phyloP scores from a whole-genome alignment of 1,284 basidiomycete species.

The Abortiporus biennis region DNA sequence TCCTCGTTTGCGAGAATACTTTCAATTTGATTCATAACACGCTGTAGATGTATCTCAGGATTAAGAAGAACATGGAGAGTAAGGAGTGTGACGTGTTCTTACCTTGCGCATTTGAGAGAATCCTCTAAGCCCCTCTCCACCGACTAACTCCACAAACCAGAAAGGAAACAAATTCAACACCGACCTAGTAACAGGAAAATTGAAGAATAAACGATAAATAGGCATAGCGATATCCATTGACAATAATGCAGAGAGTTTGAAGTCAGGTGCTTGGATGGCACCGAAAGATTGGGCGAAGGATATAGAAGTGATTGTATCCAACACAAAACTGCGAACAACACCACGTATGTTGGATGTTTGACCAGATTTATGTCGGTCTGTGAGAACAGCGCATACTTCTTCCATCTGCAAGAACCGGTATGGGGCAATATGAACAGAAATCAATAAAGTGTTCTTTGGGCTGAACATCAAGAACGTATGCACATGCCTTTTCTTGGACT shows the following conservation, averaged over 20 bases:
- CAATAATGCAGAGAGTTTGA: constrained; percentile 20
- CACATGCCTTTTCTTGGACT: constrained; percentile 22
- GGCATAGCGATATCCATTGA: constrained; percentile 16
- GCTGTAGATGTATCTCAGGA: no score
- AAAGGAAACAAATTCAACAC: no score
- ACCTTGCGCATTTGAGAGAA: no score
- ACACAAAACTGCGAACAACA: constrained; percentile 17
- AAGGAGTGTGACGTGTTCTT: no score
- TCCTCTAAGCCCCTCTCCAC: no score
- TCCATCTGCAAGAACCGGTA: background rate
- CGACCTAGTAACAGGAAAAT: constrained; percentile 24
- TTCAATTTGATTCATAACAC: constrained; percentile 22
- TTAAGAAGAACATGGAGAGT: background rate
- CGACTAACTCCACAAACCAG: no score
- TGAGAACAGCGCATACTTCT: constrained; percentile 4
- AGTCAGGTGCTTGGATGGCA: constrained; percentile 17
- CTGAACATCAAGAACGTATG: no score
- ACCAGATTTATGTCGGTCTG: background rate
- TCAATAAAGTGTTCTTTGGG: no score
- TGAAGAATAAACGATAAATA: constrained; percentile 18
- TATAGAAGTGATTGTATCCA: constrained; percentile 26
- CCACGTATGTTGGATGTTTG: constrained; percentile 9
- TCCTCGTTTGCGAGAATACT: constrained; percentile 22
- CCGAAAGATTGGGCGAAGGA: constrained; percentile 21
- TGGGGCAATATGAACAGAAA: no score